phyloP scores from a whole-genome alignment of 345 rosid species.

The Boechera retrofracta region DNA sequence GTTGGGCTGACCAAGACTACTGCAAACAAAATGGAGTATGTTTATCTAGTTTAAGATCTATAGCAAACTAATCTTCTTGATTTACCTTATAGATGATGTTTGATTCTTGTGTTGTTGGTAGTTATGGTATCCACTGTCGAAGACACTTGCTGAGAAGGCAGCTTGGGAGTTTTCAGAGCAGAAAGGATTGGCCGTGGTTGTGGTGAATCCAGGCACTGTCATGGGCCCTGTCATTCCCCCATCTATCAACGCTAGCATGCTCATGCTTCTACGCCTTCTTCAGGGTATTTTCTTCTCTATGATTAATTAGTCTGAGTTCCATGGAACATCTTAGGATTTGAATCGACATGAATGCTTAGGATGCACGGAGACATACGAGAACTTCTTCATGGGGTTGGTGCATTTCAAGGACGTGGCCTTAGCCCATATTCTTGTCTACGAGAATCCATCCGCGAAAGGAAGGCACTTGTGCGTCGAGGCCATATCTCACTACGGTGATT shows the following conservation, averaged over 20 bases:
- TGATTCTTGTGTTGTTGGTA: constrained; percentile 41
- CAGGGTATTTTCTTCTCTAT: constrained; percentile 52
- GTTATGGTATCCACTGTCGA: constrained; percentile 91
- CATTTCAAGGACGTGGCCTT: constrained; percentile 93
- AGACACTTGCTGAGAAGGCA: constrained; percentile 89
- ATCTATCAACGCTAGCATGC: constrained; percentile 79
- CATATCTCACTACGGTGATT: constrained; percentile 88
- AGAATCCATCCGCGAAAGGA: constrained; percentile 77
- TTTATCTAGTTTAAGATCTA: constrained; percentile 14
- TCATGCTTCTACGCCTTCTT: constrained; percentile 73
- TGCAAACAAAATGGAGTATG: constrained; percentile 73
- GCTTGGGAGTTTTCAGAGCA: constrained; percentile 86
- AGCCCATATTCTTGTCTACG: constrained; percentile 88
- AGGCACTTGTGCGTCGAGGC: constrained; percentile 91
- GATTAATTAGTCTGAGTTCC: not conserved
- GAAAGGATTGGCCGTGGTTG: constrained; percentile 83
- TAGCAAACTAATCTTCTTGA: not conserved
- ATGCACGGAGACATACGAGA: constrained; percentile 72
- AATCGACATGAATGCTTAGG: constrained; percentile 50
- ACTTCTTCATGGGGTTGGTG: constrained; percentile 85
- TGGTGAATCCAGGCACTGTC: constrained; percentile 91
- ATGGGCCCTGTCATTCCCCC: constrained; percentile 89
- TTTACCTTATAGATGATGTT: not conserved
- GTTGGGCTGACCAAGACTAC: constrained; percentile 82
- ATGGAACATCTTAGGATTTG: not conserved